Evolutionary conservation across 306 rosid genomes (phyloP).

Genomic region (Crotalaria pallida): DNA sequence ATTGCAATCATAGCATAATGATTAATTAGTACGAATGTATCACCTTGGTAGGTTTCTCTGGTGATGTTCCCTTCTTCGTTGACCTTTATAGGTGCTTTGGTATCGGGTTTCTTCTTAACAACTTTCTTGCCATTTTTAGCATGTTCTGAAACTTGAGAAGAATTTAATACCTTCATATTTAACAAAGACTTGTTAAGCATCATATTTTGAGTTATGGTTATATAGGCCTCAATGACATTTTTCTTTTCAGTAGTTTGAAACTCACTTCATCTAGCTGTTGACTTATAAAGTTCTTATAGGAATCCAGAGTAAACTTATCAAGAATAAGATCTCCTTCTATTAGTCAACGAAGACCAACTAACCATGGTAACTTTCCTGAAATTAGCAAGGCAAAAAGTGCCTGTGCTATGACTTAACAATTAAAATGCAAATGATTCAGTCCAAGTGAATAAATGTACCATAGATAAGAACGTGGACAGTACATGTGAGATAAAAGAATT

Average conservation of each 20-base stretch:
- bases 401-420: slow-evolving; percentile 13
- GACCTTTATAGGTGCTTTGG: slow-evolving; percentile 50
- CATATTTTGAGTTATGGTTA: not conserved
- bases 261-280: slow-evolving; percentile 72
- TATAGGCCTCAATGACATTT: slow-evolving; percentile 1
- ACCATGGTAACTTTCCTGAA: slow-evolving; percentile 57
- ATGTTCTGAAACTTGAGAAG: slow-evolving; percentile 40
- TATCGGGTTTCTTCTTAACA: slow-evolving; percentile 41
- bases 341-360: slow-evolving; percentile 78
- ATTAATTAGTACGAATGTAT: not conserved
- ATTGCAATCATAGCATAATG: not conserved
- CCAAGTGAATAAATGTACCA: not conserved
- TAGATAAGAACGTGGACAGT: not conserved
- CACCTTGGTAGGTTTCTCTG: slow-evolving; percentile 76
- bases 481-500: not conserved
- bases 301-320: slow-evolving; percentile 55
- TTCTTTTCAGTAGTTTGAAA: not conserved
- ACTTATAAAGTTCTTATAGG: slow-evolving; percentile 65
- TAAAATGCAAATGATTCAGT: not conserved
- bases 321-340: slow-evolving; percentile 86
- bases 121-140: slow-evolving; percentile 44
- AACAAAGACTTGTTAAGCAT: slow-evolving; percentile 12
- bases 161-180: slow-evolving; percentile 42
- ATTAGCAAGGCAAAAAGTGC: slow-evolving; percentile 13
- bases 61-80: slow-evolving; percentile 47